Percentiles rank a stretch among this genome's conserved stretches.
These are phyloP conservation scores for Grammothele lineata DNA, from an alignment of 768 basidiomycete species.

Conservation along the genomic window DNA sequence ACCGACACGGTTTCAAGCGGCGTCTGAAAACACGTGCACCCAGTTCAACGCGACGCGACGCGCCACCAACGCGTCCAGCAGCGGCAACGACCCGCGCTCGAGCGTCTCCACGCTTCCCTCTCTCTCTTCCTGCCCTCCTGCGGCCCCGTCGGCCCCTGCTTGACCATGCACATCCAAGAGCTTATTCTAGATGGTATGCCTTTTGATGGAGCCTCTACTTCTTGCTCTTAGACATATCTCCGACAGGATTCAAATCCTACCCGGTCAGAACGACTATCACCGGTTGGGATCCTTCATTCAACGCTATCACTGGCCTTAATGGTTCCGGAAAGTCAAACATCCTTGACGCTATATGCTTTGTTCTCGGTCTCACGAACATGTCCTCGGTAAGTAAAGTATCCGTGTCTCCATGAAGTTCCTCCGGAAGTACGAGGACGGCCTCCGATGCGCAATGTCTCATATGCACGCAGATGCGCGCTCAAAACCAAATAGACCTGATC, in stretches of 20 bases:
- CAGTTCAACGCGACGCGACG: conserved; percentile 14
- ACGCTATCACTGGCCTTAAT: conserved; percentile 95
- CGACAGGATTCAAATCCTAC: conserved; percentile 92
- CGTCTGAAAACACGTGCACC: background rate
- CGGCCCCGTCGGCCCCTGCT: no score
- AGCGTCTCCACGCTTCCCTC: background rate
- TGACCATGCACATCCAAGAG: conserved; percentile 97
- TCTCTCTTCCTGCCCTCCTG: no score
- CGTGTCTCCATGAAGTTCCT: background rate
- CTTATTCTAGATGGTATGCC: conserved; percentile 82
- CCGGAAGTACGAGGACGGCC: no score
- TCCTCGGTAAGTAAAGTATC: conserved; percentile 52
- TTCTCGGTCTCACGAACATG: conserved; percentile 97
- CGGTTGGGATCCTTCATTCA: conserved; percentile 97
- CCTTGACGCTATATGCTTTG: conserved; percentile 98
- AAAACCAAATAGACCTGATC: conserved; percentile 95
- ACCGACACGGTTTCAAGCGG: conserved; percentile 6
- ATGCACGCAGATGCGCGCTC: conserved; percentile 75
- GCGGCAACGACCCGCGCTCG: background rate
- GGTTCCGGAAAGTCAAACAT: conserved; percentile 99
- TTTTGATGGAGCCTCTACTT: background rate
- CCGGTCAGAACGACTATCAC: conserved; percentile 93
- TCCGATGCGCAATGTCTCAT: no score
- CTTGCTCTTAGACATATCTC: background rate
- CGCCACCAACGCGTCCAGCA: conserved; percentile 13